Evolutionary conservation across 129 eudicot species (phyloP).

Genomic region (Oenanthe sinensis): DNA sequence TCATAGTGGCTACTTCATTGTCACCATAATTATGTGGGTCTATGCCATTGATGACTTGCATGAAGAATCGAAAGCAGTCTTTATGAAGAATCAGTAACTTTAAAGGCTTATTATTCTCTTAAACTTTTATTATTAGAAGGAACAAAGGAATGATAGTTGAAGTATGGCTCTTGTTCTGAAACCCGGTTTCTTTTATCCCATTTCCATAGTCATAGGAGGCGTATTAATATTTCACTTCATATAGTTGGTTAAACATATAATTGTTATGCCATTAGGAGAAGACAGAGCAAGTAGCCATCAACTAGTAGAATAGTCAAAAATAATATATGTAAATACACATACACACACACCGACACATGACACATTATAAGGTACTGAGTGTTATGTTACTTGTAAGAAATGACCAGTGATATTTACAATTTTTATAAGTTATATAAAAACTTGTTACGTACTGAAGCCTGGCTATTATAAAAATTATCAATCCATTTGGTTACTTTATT

Average conservation of each 20-base stretch:
- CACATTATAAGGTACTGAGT: not conserved
- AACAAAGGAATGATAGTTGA: not conserved
- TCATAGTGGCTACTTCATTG: not conserved
- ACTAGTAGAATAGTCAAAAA: not conserved
- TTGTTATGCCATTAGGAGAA: not conserved
- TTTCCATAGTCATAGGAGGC: not conserved
- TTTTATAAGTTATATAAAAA: too few species aligned
- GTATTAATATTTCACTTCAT: not conserved
- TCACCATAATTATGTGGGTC: not conserved
- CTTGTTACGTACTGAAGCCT: not conserved
- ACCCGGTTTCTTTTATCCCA: not conserved
- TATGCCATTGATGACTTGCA: not conserved
- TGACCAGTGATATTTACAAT: too few species aligned
- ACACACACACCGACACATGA: too few species aligned
- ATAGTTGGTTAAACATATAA: not conserved
- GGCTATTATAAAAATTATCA: not conserved
- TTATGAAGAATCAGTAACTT: not conserved
- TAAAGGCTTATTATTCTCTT: not conserved
- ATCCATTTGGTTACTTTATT: too few species aligned
- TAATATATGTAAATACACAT: too few species aligned
- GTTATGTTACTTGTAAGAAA: not conserved
- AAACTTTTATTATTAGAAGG: not conserved
- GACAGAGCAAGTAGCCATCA: not conserved
- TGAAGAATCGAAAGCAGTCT: not conserved
- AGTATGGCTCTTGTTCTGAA: not conserved